Evolutionary conservation across 768 basidiomycete species (phyloP), one percentile per base, ranked within the genome.

Genomic region (Punctularia strigosozonata): DNA sequence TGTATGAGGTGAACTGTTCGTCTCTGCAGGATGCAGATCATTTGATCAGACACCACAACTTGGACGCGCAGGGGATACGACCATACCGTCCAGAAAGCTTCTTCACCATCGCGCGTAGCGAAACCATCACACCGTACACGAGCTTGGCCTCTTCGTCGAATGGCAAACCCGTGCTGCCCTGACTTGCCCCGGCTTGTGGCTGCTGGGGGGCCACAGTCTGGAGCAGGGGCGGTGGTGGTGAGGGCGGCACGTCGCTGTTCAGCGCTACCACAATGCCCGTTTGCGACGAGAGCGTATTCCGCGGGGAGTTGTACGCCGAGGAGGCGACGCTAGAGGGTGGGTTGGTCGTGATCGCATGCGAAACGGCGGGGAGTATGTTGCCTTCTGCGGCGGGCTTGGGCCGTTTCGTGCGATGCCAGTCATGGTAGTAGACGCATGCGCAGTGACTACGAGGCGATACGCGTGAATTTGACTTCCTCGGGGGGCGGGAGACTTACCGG

Each of bases 141-240:
- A 99, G 71, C 55, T 99, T 99, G 1, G 82, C 81, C 58, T 99
- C 94, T 57, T 99, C 95, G 53, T 99, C 95, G 49, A 99, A 98
- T 5, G 94, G 68, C 15, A 99, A 64, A 14, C 73, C 76, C 3
- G 75, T 66, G 44, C 63, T 73, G 7, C 68, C 62, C 21, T 54
- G 46, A 25, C 51, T 36, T 18, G 39, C 34, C 19, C 52, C 44
- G 24, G 50, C 23, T 13, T 61, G 43, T 25, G 52, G 51, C 44
- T 23, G 51, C 25, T n/a, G 63, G 47, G 19, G 57, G 63, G 39
- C 37, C 20, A 25, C 51, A 3, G 59, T 50, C 49, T 61, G 62
- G 19, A 62, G 43, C 20, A 63, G 58, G 6, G 68, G 56, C 17
- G 66, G 55, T 12, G 59, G 39, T 20, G 65, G 56, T 17, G 50